A percentile compares a stretch with the other conserved stretches of the same genome.
Evolutionary conservation across 768 basidiomycete species (phyloP).

Genomic region (Boletus sp.): DNA sequence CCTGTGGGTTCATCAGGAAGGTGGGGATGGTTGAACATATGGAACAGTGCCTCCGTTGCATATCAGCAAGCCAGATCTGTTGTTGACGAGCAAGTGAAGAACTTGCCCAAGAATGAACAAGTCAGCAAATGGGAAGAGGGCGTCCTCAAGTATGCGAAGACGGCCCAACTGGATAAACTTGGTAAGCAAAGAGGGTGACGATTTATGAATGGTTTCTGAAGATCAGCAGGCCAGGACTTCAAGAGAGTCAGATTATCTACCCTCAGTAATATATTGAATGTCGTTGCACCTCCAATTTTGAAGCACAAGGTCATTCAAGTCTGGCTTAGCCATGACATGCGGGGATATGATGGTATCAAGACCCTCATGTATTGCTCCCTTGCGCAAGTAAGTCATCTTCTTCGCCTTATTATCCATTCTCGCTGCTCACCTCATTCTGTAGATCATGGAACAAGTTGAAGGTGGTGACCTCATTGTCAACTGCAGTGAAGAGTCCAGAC

Average conservation of each 20-base stretch:
- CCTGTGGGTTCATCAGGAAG: conserved; percentile 31
- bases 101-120: conserved; percentile 81
- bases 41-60: conserved; percentile 85
- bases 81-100: conserved; percentile 92
- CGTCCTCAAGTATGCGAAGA: conserved; percentile 83
- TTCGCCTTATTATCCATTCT: neutral
- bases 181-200: conserved; percentile 48
- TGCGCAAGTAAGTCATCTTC: conserved; percentile 57
- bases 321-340: conserved; percentile 95
- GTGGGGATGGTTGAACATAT: conserved; percentile 89
- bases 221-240: conserved; percentile 75
- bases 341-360: conserved; percentile 94
- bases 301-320: conserved; percentile 98
- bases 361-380: conserved; percentile 88
- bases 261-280: conserved; percentile 88
- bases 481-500: conserved; percentile 71
- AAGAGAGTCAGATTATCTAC: conserved; percentile 86
- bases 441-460: conserved; percentile 95
- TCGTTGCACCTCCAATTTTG: conserved; percentile 96
- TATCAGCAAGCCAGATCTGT: conserved; percentile 84
- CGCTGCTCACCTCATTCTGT: conserved; percentile 2
- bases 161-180: conserved; percentile 88
- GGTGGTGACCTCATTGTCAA: conserved; percentile 91
- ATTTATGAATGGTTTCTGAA: neutral
- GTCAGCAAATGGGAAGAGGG: conserved; percentile 88